phyloP scores from a whole-genome alignment of 164 flowering plant genomes.

The Piper longum region DNA sequence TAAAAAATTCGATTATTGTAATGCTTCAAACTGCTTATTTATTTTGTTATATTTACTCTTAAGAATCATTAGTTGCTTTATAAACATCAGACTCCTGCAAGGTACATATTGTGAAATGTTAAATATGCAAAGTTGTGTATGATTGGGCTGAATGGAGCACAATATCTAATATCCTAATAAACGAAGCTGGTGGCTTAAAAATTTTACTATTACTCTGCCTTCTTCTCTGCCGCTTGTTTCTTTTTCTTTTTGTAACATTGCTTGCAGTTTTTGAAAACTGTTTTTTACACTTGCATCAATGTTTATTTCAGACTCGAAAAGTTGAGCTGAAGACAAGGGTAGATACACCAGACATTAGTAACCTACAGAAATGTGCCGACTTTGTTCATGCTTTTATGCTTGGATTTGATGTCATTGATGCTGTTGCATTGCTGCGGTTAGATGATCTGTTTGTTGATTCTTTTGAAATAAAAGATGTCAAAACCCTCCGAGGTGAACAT shows the following conservation, averaged over 20 bases:
- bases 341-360: slow-evolving; percentile 24
- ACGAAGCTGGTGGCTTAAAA: too few species aligned
- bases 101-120: too few species aligned
- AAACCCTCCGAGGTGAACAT: slow-evolving; percentile 26
- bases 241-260: neutral
- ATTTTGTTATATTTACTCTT: too few species aligned
- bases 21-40: too few species aligned
- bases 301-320: slow-evolving; percentile 11
- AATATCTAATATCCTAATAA: too few species aligned
- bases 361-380: slow-evolving; percentile 23
- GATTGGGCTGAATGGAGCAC: too few species aligned
- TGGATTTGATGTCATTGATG: slow-evolving; percentile 22
- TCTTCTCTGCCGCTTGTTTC: neutral
- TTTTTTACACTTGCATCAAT: too few species aligned
- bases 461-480: slow-evolving; percentile 29
- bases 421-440: slow-evolving; percentile 18
- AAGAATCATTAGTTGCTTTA: too few species aligned
- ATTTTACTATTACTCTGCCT: neutral
- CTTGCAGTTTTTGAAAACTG: neutral
- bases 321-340: slow-evolving; percentile 23
- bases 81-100: too few species aligned
- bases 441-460: slow-evolving; percentile 27
- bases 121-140: too few species aligned
- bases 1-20: too few species aligned
- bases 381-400: slow-evolving; percentile 32